Base-by-base conservation (phyloP, 2,329 filamentous ascomycete genomes). In the Cordyceps fumosorosea region DNA sequence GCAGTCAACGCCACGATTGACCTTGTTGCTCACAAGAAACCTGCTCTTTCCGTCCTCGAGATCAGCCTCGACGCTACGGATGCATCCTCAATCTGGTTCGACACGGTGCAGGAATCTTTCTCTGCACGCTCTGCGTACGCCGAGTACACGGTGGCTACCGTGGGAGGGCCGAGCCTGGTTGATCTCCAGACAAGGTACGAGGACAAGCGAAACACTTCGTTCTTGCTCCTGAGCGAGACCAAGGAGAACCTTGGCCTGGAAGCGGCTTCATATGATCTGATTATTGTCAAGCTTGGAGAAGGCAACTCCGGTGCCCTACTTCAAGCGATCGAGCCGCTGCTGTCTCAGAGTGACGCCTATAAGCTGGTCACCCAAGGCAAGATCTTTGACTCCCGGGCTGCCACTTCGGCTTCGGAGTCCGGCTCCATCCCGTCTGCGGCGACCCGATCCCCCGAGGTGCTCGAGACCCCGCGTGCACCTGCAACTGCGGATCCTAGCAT, bases 11-110 rank as follows among this genome's bases (percentile, higher is more conserved):
- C 24, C 1, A 48, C 74, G 1, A 58, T 78, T 6, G 71, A 77
- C 54, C 62, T 76, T 0, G 59, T 75, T 0, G 73, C 69, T 0
- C 72, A 77, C 63, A 73, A 72, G 61, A 74, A 68, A 24, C 75
- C 75, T 1, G 45, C 53, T 1, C 66, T 74, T 2, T 69, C 63
- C 1, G 69, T 77, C 12, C 50, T 76, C 0, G 74, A 78, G 58
- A 44, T 76, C 3, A 70, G 69, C 24, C 56, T 74, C 8, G 64
- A 66, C 44, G 10, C 57, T 3, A 50, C 6, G 1, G 70, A 73
- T 29, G 40, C 56, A 2, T 67, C 69, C 5, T 67, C 64, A 40
- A 26, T 73, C 3, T 74, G 72, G 71, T 64, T 74, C 24, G 58
- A 53, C 5, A 14, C 20, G n/a, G n/a, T 50, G 54, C 24, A 45